Percentiles rank a stretch among this genome's conserved stretches.
phyloP scores from a whole-genome alignment of 2,329 filamentous ascomycete species.

The Microascus cirrosus region DNA sequence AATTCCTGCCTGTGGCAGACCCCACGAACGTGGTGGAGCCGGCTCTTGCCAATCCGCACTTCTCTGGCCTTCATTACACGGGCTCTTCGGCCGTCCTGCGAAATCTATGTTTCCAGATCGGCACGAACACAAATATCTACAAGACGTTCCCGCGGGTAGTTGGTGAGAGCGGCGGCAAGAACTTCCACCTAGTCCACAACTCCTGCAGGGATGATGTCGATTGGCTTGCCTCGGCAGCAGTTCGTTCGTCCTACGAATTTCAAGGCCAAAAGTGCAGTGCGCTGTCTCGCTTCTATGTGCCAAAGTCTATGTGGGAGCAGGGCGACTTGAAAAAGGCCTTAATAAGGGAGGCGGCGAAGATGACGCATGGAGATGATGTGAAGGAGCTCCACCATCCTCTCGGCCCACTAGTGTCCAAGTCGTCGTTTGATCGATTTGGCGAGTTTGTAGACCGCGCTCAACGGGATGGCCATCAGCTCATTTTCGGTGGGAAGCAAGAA shows the following conservation, averaged over 20 bases:
- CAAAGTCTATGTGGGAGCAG: background rate
- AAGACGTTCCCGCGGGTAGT: background rate
- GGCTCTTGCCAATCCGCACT: background rate
- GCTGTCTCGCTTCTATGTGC: background rate
- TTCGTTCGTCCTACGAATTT: background rate
- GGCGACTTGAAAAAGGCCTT: background rate
- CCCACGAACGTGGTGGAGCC: background rate
- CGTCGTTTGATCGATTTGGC: background rate
- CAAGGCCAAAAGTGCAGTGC: background rate
- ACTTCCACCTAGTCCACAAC: conserved; percentile 4
- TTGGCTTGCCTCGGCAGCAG: conserved; percentile 1
- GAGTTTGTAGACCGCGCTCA: background rate
- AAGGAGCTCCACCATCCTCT: background rate
- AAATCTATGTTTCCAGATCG: background rate
- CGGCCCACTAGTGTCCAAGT: background rate
- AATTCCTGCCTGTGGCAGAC: background rate
- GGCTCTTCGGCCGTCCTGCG: background rate
- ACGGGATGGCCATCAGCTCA: background rate
- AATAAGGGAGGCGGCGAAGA: background rate
- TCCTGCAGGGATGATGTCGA: background rate
- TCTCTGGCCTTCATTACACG: background rate
- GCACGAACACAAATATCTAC: background rate
- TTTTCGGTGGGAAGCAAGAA: background rate
- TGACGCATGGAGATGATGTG: background rate
- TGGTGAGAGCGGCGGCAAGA: conserved; percentile 4